Evolutionary conservation across 805 yeast genomes (phyloP), one percentile per base, ranked within the genome.

Genomic region (Jamesozyma piceae): DNA sequence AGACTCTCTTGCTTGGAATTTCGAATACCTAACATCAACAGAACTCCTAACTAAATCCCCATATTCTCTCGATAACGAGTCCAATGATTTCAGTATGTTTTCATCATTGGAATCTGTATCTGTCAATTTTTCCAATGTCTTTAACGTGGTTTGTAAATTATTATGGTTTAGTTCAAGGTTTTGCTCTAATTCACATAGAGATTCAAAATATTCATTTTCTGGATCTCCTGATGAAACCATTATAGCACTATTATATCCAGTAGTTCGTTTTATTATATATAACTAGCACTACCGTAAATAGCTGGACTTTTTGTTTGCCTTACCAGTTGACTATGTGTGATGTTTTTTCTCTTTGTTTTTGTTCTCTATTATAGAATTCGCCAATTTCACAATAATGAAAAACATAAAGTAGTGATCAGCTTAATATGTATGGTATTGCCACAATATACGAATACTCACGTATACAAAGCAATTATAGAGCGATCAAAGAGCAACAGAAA

Each of bases 181-280:
- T 15, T 49, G 49, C 17, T 55, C 55, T 37, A 57, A 47, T 31
- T 55, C 57, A 47, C 59, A 54, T 14, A 60, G 43, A 10, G 53
- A 45, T 31, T 52, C 61, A 37, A 57, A 56, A 41, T 49, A 53
- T 9, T 45, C 39, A 26, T 40, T 43, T 17, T 46, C 52, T 26
- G 29, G 8, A 22, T 37, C 39, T 13, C 46, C 46, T 10, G 15
- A 17, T 18, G 43, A 21, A 30, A 35, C 35, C 15, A 17, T 17
- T 18, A 24, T 24, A n/a, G n/a, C n/a, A n/a, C n/a, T n/a, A n/a
- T n/a, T n/a, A n/a, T n/a, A n/a, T n/a, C n/a, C n/a, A n/a, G n/a
- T n/a, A n/a, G n/a, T n/a, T n/a, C n/a, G n/a, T n/a, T n/a, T n/a
- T n/a, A n/a, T n/a, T n/a, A n/a, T n/a, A n/a, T n/a, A n/a, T n/a